phyloP scores from a whole-genome alignment of 805 yeast genomes.

The Myxozyma lipomycoides region DNA sequence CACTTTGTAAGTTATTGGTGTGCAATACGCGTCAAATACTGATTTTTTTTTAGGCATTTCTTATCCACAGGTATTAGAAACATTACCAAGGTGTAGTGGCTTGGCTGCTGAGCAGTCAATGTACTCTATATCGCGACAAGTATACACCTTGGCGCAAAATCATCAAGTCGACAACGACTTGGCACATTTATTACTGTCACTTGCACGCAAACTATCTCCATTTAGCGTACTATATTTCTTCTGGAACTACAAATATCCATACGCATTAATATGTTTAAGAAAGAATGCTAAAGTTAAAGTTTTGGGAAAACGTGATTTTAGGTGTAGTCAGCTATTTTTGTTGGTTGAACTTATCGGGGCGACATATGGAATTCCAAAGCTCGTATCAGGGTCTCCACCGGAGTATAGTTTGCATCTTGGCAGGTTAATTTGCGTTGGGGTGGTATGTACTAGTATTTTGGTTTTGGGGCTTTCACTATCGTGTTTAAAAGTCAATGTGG shows the following conservation, averaged over 20 bases:
- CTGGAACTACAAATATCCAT: slow-evolving; percentile 16
- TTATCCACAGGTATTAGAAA: too few species aligned
- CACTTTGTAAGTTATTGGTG: too few species aligned
- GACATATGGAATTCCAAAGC: slow-evolving; percentile 8
- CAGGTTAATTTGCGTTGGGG: not conserved
- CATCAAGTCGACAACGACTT: too few species aligned
- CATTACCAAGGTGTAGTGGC: too few species aligned
- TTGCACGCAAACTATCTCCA: not conserved
- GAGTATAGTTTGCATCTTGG: too few species aligned
- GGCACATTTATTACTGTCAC: not conserved
- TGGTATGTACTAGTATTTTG: not conserved
- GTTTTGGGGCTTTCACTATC: not conserved
- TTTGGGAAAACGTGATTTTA: slow-evolving; percentile 4
- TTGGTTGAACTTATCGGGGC: slow-evolving; percentile 2
- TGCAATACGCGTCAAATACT: too few species aligned
- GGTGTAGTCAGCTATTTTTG: slow-evolving; percentile 8
- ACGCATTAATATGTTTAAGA: not conserved
- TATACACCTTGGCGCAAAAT: too few species aligned
- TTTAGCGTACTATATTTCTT: slow-evolving; percentile 8
- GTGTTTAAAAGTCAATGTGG: not conserved
- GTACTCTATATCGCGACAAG: too few species aligned
- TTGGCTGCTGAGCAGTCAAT: too few species aligned
- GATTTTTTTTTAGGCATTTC: too few species aligned
- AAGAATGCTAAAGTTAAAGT: slow-evolving; percentile 7
- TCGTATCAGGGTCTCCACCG: not conserved